These are phyloP conservation scores for Medicago arabica DNA, from an alignment of 306 rosid species.

Conservation along the genomic window DNA sequence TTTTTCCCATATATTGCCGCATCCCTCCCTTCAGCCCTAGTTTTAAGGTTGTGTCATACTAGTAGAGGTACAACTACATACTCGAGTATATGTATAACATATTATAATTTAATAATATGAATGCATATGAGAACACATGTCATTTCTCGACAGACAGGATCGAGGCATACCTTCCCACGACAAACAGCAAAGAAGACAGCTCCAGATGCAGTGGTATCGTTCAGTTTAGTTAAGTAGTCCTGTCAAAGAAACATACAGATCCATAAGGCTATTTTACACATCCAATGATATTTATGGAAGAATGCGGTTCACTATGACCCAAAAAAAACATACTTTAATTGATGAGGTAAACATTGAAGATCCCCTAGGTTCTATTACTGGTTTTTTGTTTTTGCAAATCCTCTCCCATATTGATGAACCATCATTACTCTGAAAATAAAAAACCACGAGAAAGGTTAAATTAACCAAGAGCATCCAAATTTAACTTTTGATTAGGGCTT, in stretches of 20 bases:
- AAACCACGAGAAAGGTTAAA: constrained; percentile 33
- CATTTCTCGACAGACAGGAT: constrained; percentile 26
- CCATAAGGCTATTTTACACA: constrained; percentile 30
- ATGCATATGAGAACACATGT: constrained; percentile 31
- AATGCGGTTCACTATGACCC: constrained; percentile 23
- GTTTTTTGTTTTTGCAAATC: constrained; percentile 87
- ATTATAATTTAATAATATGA: constrained; percentile 28
- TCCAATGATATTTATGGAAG: constrained; percentile 32
- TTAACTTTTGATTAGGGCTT: constrained; percentile 43
- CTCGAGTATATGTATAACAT: constrained; percentile 13
- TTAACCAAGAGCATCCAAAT: constrained; percentile 38
- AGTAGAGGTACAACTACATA: constrained; percentile 14
- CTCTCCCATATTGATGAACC: constrained; percentile 94
- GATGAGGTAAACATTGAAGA: constrained; percentile 77
- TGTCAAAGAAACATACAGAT: constrained; percentile 47
- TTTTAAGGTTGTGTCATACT: constrained; percentile 19
- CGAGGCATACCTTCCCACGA: constrained; percentile 86
- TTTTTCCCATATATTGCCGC: constrained; percentile 1
- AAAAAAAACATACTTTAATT: constrained; percentile 69
- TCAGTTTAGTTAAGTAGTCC: constrained; percentile 87
- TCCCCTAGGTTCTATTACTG: constrained; percentile 93
- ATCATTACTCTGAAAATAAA: constrained; percentile 59
- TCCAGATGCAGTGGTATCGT: constrained; percentile 83
- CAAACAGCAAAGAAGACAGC: constrained; percentile 95
- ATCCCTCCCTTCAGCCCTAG: not conserved